These are phyloP conservation scores for Suillus brevipes DNA, from an alignment of 768 basidiomycete genomes.

Conservation along the genomic window DNA sequence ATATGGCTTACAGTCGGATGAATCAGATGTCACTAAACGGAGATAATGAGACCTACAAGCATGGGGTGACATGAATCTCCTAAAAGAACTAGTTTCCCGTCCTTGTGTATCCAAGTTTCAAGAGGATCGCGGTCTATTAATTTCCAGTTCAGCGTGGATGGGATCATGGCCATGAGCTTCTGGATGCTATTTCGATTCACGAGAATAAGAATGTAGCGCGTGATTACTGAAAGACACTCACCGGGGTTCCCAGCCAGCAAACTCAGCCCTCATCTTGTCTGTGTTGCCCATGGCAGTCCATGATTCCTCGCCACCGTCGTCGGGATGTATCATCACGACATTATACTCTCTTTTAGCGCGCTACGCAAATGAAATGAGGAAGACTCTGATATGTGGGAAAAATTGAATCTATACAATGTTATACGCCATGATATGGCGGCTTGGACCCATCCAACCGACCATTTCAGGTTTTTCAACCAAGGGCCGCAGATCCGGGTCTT, in stretches of 20 bases:
- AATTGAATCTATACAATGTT: slow-evolving; percentile 35
- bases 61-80: slow-evolving; percentile 62
- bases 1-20: slow-evolving; percentile 40
- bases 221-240: slow-evolving; percentile 18
- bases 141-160: slow-evolving; percentile 46
- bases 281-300: slow-evolving; percentile 44
- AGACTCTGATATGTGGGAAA: neutral
- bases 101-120: slow-evolving; percentile 47
- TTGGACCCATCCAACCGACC: slow-evolving; percentile 61
- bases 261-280: slow-evolving; percentile 49
- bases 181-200: slow-evolving; percentile 34
- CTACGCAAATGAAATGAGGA: slow-evolving; percentile 12
- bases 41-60: slow-evolving; percentile 32
- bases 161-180: slow-evolving; percentile 45
- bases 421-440: slow-evolving; percentile 46
- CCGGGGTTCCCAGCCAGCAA: slow-evolving; percentile 50
- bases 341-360: slow-evolving; percentile 44
- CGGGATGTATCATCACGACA: slow-evolving; percentile 45
- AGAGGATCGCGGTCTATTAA: slow-evolving; percentile 51
- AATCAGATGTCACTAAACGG: neutral
- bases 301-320: slow-evolving; percentile 41
- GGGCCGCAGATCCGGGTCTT: slow-evolving; percentile 50
- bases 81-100: slow-evolving; percentile 44
- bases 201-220: slow-evolving; percentile 1
- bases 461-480: slow-evolving; percentile 54